A percentile compares a stretch with the other conserved stretches of the same genome.
Conservation (phyloP, 345 rosid genomes). For the Fremontodendron californicum region DNA sequence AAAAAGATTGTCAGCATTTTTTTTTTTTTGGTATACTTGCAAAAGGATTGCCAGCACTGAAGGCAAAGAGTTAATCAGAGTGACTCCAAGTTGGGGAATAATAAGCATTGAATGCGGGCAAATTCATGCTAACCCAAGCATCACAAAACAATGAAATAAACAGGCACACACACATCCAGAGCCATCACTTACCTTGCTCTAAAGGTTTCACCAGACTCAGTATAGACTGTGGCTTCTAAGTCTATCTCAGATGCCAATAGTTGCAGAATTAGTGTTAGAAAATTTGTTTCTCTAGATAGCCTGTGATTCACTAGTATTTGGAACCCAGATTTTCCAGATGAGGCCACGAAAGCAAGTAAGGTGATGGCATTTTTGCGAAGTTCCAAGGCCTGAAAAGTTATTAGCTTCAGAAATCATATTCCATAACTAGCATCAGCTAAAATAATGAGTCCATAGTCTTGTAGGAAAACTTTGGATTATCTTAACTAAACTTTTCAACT, state of each 20-base stretch:
- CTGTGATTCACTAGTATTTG: constrained; percentile 52
- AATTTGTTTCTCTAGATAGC: constrained; percentile 47
- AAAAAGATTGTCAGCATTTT: neutral
- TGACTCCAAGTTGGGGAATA: neutral
- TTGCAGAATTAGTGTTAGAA: constrained; percentile 69
- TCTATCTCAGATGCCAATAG: constrained; percentile 60
- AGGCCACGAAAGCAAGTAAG: constrained; percentile 63
- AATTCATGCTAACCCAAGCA: constrained; percentile 6
- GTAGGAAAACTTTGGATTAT: neutral
- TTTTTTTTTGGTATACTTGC: too few relatives aligned
- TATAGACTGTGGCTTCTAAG: constrained; percentile 36
- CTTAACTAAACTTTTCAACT: neutral
- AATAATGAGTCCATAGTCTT: neutral
- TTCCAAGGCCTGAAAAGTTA: constrained; percentile 61
- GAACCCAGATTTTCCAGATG: constrained; percentile 73
- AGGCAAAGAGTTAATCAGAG: neutral
- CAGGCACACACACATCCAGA: neutral
- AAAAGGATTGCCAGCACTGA: neutral
- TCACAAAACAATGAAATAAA: neutral
- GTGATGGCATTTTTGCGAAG: constrained; percentile 58
- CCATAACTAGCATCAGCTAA: neutral
- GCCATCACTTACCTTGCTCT: constrained; percentile 54
- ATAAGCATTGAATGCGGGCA: neutral
- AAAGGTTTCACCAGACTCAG: constrained; percentile 37
- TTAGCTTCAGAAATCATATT: neutral